Evolutionary conservation across 345 rosid genomes (phyloP).

Genomic region (Aethionema arabicum): DNA sequence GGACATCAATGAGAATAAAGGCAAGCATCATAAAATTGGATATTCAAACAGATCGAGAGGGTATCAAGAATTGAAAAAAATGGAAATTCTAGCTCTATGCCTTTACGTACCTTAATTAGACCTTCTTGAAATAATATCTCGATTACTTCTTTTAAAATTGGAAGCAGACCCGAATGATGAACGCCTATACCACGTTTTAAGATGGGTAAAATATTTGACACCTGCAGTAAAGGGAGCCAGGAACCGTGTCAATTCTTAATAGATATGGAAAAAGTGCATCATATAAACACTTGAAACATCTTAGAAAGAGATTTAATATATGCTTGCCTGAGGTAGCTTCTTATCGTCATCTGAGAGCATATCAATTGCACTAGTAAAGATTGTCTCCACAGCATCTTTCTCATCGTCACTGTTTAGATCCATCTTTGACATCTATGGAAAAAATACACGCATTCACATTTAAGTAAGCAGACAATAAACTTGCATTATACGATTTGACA

Average conservation of each 20-base stretch:
- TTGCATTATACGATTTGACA: not conserved
- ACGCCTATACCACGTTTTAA: slow-evolving; percentile 97
- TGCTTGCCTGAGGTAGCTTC: slow-evolving; percentile 97
- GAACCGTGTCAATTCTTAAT: slow-evolving; percentile 23
- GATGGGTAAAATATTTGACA: slow-evolving; percentile 89
- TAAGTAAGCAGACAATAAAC: slow-evolving; percentile 3
- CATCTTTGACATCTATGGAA: slow-evolving; percentile 86
- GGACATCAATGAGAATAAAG: slow-evolving; percentile 15
- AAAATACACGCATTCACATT: slow-evolving; percentile 6
- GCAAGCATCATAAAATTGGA: slow-evolving; percentile 9
- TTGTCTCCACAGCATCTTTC: slow-evolving; percentile 75
- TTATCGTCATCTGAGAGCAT: slow-evolving; percentile 97
- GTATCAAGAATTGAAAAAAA: slow-evolving; percentile 13
- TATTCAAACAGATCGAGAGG: slow-evolving; percentile 5
- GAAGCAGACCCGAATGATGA: slow-evolving; percentile 99
- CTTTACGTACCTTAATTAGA: slow-evolving; percentile 68
- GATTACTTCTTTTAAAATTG: slow-evolving; percentile 95
- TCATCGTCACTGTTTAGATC: slow-evolving; percentile 88
- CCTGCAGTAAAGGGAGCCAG: slow-evolving; percentile 48
- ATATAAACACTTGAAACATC: slow-evolving; percentile 8
- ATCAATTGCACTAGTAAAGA: slow-evolving; percentile 96
- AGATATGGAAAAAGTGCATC: slow-evolving; percentile 2
- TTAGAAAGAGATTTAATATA: slow-evolving; percentile 26
- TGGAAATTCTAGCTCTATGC: slow-evolving; percentile 16
- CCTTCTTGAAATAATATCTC: slow-evolving; percentile 99